These are phyloP conservation scores for Russula compacta DNA, from an alignment of 768 basidiomycete species.

Conservation along the genomic window DNA sequence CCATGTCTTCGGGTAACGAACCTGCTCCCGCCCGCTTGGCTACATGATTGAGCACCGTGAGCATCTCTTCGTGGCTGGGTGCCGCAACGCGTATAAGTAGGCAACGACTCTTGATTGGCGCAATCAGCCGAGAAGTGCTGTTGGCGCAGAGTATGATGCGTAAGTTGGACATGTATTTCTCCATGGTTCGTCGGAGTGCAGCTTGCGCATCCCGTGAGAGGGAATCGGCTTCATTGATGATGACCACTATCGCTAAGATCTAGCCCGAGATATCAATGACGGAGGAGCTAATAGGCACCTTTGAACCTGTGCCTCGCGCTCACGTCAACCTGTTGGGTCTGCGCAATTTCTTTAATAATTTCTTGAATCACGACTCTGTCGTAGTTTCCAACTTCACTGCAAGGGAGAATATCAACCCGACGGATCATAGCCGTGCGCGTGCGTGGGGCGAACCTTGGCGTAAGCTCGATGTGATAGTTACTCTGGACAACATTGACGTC, in stretches of 20 bases:
- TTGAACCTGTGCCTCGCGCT: slow-evolving; percentile 95
- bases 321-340: slow-evolving; percentile 96
- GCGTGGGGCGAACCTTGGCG: slow-evolving; percentile 62
- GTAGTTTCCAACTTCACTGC: slow-evolving; percentile 90
- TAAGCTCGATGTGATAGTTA: slow-evolving; percentile 97
- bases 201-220: slow-evolving; percentile 95
- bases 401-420: not conserved
- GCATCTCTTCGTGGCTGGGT: slow-evolving; percentile 68
- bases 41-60: slow-evolving; percentile 62
- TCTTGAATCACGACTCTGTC: slow-evolving; percentile 96
- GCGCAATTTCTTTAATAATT: slow-evolving; percentile 94
- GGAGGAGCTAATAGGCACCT: slow-evolving; percentile 40
- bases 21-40: slow-evolving; percentile 69
- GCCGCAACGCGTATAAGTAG: slow-evolving; percentile 89
- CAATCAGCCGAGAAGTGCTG: slow-evolving; percentile 90
- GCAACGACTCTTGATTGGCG: slow-evolving; percentile 94
- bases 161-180: slow-evolving; percentile 98
- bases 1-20: slow-evolving; percentile 66
- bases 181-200: slow-evolving; percentile 94
- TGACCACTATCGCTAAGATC: slow-evolving; percentile 54
- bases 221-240: slow-evolving; percentile 96
- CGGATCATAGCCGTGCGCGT: not conserved
- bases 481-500: slow-evolving; percentile 97
- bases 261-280: not conserved
- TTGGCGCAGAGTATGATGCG: slow-evolving; percentile 94